Evolutionary conservation across 495 filamentous ascomycete species (phyloP).

Genomic region (Penicillium crystallinum): DNA sequence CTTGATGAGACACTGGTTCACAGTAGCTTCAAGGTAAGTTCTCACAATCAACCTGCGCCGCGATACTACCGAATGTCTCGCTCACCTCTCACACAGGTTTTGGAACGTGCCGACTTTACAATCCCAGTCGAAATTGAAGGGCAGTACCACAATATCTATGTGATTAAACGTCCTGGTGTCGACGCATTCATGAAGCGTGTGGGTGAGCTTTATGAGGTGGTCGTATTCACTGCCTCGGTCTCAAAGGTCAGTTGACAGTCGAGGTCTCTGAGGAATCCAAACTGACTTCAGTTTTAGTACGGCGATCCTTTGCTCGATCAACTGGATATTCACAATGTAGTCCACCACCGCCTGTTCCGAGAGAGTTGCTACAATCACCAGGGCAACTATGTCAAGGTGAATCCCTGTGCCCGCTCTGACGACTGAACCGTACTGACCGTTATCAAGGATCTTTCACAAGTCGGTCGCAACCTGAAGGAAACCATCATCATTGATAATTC

Average conservation of each 20-base stretch:
- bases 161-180: slow-evolving; percentile 95
- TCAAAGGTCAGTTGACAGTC: slow-evolving; percentile 68
- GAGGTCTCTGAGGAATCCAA: slow-evolving; percentile 2
- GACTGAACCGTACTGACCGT: slow-evolving; percentile 12
- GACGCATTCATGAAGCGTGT: slow-evolving; percentile 99
- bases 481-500: slow-evolving; percentile 99
- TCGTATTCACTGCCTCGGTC: slow-evolving; percentile 97
- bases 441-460: slow-evolving; percentile 79
- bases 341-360: slow-evolving; percentile 93
- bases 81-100: slow-evolving; percentile 56
- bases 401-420: not conserved
- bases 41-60: not conserved
- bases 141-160: slow-evolving; percentile 98
- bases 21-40: slow-evolving; percentile 92
- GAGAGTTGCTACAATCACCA: slow-evolving; percentile 99
- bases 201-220: slow-evolving; percentile 95
- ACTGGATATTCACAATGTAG: slow-evolving; percentile 92
- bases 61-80: slow-evolving; percentile 1
- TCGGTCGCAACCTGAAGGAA: slow-evolving; percentile 91
- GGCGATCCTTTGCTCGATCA: slow-evolving; percentile 95
- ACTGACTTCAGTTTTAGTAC: slow-evolving; percentile 53
- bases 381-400: slow-evolving; percentile 94
- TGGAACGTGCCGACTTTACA: slow-evolving; percentile 97
- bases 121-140: slow-evolving; percentile 99
- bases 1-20: slow-evolving; percentile 98